Base-by-base conservation (phyloP, 1,139 yeast species). In the Arxiozyma heterogenica region DNA sequence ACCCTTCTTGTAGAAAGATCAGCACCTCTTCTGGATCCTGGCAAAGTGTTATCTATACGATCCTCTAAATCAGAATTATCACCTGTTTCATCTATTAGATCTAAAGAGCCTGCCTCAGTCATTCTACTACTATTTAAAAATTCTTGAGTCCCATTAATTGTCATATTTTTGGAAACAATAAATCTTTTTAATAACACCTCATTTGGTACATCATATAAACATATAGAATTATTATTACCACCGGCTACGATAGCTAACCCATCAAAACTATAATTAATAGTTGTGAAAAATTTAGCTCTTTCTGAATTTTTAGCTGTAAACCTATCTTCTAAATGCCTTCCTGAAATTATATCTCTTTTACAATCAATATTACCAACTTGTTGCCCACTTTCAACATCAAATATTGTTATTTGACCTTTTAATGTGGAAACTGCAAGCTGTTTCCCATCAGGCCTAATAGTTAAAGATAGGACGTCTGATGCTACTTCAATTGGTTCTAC, bases 381-480 rank as follows among this genome's bases (percentile, higher is more conserved):
- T 58, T 81, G 83, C 15, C 91, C 96, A 53, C 78, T 78, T 62
- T 84, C 94, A 50, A 90, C 80, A 65, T 91, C 91, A 81, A 89
- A 94, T 52, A 89, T 80, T 1, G 88, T 72, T 25, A 93, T 75
- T 65, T 88, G 90, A 3, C 99, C 99, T 68, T 87, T 95, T 62
- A 93, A 76, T 0, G 98, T 85, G 41, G 94, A 79, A 1, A 87
- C 95, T 0, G 96, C 95, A 50, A 94, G 77, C 66, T 87, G 88
- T 66, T 88, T 86, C 23, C 96, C 89, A 68, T 93, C 98, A 0
- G 97, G 97, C 65, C 96, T 80, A 80, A 93, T 80, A 1, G 89
- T 79, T 46, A 94, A 75, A 41, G 90, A 78, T 59, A 93, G 75
- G n/a, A 89, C 96, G 68, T 93, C 98, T 43, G 93, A 81, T 56